These are phyloP conservation scores for Aureococcus anophagefferens DNA, from an alignment of 108 stramenopile genomes.

Conservation along the genomic window DNA sequence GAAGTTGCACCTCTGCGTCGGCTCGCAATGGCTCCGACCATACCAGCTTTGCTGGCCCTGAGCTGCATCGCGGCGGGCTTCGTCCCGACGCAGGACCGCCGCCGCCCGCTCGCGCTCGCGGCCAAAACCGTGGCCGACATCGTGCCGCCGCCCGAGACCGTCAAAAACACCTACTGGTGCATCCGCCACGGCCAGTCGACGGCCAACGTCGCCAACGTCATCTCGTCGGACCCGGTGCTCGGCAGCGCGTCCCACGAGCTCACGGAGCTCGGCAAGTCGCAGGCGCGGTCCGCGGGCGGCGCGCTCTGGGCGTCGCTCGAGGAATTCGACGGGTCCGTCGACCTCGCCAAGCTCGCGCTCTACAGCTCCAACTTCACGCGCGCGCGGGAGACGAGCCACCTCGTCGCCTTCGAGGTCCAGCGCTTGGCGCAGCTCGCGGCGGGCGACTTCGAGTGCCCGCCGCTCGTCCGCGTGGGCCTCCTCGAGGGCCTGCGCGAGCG, in stretches of 20 bases:
- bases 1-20: no score
- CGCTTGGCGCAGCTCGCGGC: background rate
- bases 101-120: no score
- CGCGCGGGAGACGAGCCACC: slow-evolving; percentile 57
- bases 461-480: slow-evolving; percentile 27
- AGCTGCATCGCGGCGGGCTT: no score
- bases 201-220: slow-evolving; percentile 66
- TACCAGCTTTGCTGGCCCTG: no score
- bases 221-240: slow-evolving; percentile 60
- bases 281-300: slow-evolving; percentile 56
- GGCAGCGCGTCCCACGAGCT: slow-evolving; percentile 59
- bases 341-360: slow-evolving; percentile 4
- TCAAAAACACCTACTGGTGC: slow-evolving; percentile 40
- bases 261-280: slow-evolving; percentile 49
- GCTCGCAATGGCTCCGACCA: no score
- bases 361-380: slow-evolving; percentile 49
- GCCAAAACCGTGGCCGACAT: background rate
- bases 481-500: slow-evolving; percentile 67
- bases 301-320: slow-evolving; percentile 10
- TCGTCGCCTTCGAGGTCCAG: slow-evolving; percentile 30
- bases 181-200: slow-evolving; percentile 74
- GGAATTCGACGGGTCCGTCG: background rate
- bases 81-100: no score
- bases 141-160: background rate
- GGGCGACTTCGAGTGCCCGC: slow-evolving; percentile 9